phyloP scores from a whole-genome alignment of 2,329 filamentous ascomycete genomes.

The Neofusicoccum sp. region DNA sequence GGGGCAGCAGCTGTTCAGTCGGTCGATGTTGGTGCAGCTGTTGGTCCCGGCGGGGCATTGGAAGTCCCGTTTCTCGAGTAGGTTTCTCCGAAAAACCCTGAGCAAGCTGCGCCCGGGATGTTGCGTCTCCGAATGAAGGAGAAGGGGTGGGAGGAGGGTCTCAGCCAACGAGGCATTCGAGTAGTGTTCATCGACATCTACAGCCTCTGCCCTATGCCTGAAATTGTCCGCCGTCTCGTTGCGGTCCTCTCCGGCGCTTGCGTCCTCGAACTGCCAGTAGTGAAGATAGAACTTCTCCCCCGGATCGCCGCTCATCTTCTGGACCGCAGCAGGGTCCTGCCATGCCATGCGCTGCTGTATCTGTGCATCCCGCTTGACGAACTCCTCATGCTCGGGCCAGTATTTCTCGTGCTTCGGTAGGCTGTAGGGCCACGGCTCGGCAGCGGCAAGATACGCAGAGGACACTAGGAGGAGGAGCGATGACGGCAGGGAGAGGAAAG shows the following conservation, averaged over 20 bases:
- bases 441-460: background rate
- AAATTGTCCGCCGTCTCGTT: conserved; percentile 25
- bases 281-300: conserved; percentile 74
- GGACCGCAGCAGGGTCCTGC: conserved; percentile 62
- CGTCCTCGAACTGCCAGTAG: conserved; percentile 57
- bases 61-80: conserved; percentile 59
- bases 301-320: conserved; percentile 71
- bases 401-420: conserved; percentile 50
- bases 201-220: conserved; percentile 42
- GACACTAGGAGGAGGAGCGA: conserved; percentile 10
- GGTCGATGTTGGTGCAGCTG: conserved; percentile 65
- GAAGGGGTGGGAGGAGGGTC: conserved; percentile 56
- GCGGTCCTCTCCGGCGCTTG: conserved; percentile 23
- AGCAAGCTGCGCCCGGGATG: background rate
- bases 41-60: conserved; percentile 68
- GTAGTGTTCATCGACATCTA: conserved; percentile 26
- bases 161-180: conserved; percentile 39
- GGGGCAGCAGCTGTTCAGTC: conserved; percentile 73
- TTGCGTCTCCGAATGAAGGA: conserved; percentile 45
- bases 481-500: conserved; percentile 10
- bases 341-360: conserved; percentile 42
- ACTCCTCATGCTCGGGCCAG: conserved; percentile 50
- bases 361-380: conserved; percentile 45
- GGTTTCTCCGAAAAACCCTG: conserved; percentile 34
- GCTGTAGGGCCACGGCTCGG: conserved; percentile 48